Percentiles rank a stretch among this genome's conserved stretches.
These are phyloP conservation scores for Rhynchosporium secalis DNA, from an alignment of 2,329 filamentous ascomycete genomes.

Conservation along the genomic window DNA sequence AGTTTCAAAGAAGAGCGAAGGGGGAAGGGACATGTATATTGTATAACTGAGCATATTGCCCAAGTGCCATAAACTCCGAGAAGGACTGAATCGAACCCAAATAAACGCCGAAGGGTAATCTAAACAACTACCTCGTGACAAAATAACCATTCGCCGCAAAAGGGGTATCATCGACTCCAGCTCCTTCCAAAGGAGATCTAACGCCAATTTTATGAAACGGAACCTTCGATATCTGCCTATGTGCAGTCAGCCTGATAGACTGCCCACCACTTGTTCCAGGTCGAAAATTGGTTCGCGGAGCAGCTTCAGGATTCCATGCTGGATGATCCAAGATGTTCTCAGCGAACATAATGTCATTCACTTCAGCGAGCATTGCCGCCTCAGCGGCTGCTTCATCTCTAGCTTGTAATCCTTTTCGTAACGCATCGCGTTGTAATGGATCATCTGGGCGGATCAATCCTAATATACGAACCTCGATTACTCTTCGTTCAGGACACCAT, in stretches of 20 bases:
- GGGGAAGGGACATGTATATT: background rate
- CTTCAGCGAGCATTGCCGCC: conserved; percentile 42
- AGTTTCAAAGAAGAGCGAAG: too few relatives aligned
- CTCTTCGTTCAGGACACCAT: conserved; percentile 44
- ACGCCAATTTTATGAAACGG: conserved; percentile 61
- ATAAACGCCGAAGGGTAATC: background rate
- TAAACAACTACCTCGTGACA: conserved; percentile 33
- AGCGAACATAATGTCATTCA: conserved; percentile 43
- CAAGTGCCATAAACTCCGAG: background rate
- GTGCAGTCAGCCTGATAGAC: conserved; percentile 50
- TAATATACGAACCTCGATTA: conserved; percentile 58
- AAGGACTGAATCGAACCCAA: background rate
- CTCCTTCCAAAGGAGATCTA: conserved; percentile 49
- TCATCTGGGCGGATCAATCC: conserved; percentile 54
- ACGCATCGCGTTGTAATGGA: conserved; percentile 43
- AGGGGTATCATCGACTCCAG: conserved; percentile 48
- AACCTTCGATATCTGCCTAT: conserved; percentile 57
- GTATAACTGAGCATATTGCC: background rate
- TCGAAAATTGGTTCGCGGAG: conserved; percentile 44
- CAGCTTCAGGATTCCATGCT: conserved; percentile 42
- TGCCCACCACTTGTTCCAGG: conserved; percentile 45
- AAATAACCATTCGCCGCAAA: conserved; percentile 42
- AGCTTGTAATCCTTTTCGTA: conserved; percentile 47
- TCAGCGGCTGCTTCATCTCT: conserved; percentile 43
- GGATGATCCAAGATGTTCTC: conserved; percentile 43